Conservation (phyloP, 768 basidiomycete species). For the Tubosaeta brunneosetosa region DNA sequence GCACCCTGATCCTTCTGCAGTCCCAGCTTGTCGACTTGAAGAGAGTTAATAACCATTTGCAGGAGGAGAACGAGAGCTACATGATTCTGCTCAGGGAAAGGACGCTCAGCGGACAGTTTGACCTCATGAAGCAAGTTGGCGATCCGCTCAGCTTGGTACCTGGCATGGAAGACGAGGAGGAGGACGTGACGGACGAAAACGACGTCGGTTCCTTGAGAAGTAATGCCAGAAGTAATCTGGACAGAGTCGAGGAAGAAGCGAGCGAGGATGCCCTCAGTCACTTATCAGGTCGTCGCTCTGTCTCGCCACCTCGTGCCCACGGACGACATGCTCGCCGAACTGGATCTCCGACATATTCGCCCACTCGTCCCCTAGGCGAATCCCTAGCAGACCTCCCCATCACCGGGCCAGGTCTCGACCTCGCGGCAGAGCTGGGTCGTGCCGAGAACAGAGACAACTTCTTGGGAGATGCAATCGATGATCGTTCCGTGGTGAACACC, state of each 20-base stretch:
- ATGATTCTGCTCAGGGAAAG: conserved; percentile 89
- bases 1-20: conserved; percentile 78
- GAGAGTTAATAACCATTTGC: conserved; percentile 78
- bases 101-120: conserved; percentile 86
- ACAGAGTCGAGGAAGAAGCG: conserved; percentile 54
- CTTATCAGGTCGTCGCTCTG: conserved; percentile 36
- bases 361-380: conserved; percentile 53
- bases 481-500: conserved; percentile 39
- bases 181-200: conserved; percentile 33
- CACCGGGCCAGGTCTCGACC: conserved; percentile 83
- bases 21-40: conserved; percentile 84
- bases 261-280: conserved; percentile 40
- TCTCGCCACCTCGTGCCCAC: conserved; percentile 38
- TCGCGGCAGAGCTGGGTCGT: conserved; percentile 87
- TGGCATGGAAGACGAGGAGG: conserved; percentile 35
- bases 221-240: conserved; percentile 53
- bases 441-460: conserved; percentile 86
- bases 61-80: conserved; percentile 97
- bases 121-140: conserved; percentile 66
- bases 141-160: conserved; percentile 39
- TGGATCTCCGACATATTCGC: conserved; percentile 49
- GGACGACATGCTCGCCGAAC: conserved; percentile 49
- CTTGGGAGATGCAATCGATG: conserved; percentile 50
- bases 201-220: conserved; percentile 56
- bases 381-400: conserved; percentile 83